Percentiles rank a stretch among this genome's conserved stretches.
Conservation (phyloP, 2,329 filamentous ascomycete genomes). For the Cladosporium sp. region DNA sequence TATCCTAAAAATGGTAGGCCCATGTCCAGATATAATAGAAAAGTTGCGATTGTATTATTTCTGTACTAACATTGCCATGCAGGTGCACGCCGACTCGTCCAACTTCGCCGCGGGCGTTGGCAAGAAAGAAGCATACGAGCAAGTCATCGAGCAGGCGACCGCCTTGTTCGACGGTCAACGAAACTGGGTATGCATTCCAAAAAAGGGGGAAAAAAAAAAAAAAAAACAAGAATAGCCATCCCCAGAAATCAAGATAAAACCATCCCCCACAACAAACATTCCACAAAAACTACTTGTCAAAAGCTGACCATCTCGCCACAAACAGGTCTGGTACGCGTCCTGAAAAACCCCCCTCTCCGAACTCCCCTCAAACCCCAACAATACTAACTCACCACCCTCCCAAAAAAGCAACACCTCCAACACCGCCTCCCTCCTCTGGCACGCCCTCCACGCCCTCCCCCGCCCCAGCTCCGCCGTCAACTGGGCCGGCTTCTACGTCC, state of each 20-base stretch:
- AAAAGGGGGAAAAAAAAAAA: neutral
- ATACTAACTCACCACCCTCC: neutral
- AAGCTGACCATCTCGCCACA: no score
- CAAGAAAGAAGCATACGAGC: slow-evolving; percentile 67
- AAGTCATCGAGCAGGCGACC: slow-evolving; percentile 64
- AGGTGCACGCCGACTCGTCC: slow-evolving; percentile 73
- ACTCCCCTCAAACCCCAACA: neutral
- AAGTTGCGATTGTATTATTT: no score
- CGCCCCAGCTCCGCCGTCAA: slow-evolving; percentile 62
- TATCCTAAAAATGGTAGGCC: no score
- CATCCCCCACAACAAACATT: no score
- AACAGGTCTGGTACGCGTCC: slow-evolving; percentile 15
- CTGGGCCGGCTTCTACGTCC: slow-evolving; percentile 75
- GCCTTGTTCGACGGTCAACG: slow-evolving; percentile 65
- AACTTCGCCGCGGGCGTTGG: slow-evolving; percentile 61
- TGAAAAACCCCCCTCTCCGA: no score
- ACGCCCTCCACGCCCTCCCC: slow-evolving; percentile 68
- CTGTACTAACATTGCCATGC: neutral
- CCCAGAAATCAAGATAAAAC: no score
- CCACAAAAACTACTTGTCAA: no score
- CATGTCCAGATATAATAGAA: no score
- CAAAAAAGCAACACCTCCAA: slow-evolving; percentile 67
- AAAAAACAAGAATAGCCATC: neutral
- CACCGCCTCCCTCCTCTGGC: slow-evolving; percentile 68
- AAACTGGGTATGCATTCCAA: slow-evolving; percentile 63